Conservation (phyloP, 805 yeast species). For the Komagataella kurtzmanii region DNA sequence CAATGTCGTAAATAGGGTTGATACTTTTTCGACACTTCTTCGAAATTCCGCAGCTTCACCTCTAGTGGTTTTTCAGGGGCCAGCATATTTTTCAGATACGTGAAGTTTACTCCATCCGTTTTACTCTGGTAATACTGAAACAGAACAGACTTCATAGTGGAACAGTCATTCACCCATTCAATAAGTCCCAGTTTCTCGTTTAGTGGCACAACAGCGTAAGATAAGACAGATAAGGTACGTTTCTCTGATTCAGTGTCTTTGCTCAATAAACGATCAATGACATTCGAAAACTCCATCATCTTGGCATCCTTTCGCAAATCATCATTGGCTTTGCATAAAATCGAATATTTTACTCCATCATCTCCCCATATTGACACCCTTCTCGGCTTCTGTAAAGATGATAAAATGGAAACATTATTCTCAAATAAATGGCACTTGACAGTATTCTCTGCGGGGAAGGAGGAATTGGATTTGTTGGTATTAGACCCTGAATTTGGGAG, state of each 20-base stretch:
- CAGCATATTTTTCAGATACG: conserved; percentile 9
- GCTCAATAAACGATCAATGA: conserved; percentile 62
- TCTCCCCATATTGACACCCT: conserved; percentile 65
- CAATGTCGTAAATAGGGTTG: conserved; percentile 75
- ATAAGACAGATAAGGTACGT: conserved; percentile 55
- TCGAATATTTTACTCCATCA: conserved; percentile 58
- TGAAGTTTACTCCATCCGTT: conserved; percentile 14
- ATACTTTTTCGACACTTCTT: conserved; percentile 18
- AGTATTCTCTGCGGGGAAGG: conserved; percentile 23
- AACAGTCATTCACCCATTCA: conserved; percentile 74
- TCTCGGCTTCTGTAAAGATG: conserved; percentile 81
- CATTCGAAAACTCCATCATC: conserved; percentile 80
- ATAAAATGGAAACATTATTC: conserved; percentile 52
- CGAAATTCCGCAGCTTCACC: conserved; percentile 23
- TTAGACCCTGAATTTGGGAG: conserved; percentile 25
- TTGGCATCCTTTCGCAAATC: conserved; percentile 94
- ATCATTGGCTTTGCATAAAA: conserved; percentile 77
- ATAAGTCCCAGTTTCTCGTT: conserved; percentile 82
- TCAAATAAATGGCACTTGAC: conserved; percentile 53
- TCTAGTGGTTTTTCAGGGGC: conserved; percentile 12
- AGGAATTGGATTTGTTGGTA: background rate
- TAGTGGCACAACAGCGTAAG: conserved; percentile 82
- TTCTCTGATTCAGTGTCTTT: conserved; percentile 61
- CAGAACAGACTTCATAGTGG: conserved; percentile 56
- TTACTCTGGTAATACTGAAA: conserved; percentile 12